Percentiles rank a stretch among this genome's conserved stretches.
phyloP scores from a whole-genome alignment of 371 early-diverging fungal genomes.

The Choanephora cucurbitarum region DNA sequence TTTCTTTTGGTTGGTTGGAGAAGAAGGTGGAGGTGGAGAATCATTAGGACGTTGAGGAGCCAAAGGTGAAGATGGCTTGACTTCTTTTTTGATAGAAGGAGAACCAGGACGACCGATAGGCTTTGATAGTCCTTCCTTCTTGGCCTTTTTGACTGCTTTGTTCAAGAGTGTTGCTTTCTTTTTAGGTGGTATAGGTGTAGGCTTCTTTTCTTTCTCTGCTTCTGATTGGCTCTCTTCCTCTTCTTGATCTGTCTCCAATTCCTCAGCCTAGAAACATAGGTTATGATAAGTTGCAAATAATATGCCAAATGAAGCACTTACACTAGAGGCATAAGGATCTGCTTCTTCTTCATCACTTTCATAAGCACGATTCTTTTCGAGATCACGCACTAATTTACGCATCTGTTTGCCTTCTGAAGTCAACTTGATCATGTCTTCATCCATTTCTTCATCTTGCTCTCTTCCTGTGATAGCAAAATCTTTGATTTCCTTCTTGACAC shows the following conservation, averaged over 20 bases:
- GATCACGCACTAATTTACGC: constrained; percentile 71
- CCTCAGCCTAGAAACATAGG: constrained; percentile 40
- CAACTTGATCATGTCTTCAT: constrained; percentile 33
- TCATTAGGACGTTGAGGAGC: constrained; percentile 5
- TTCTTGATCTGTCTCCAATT: constrained; percentile 53
- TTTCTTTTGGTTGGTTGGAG: too few relatives aligned
- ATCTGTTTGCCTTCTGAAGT: constrained; percentile 61
- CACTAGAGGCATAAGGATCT: constrained; percentile 72
- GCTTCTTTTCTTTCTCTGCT: constrained; percentile 33
- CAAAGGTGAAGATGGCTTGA: constrained; percentile 9
- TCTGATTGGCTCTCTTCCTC: constrained; percentile 40
- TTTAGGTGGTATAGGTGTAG: constrained; percentile 38
- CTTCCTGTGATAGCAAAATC: constrained; percentile 34
- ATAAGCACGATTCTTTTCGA: constrained; percentile 72
- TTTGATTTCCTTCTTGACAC: constrained; percentile 45
- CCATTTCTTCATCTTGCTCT: constrained; percentile 25
- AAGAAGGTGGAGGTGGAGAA: constrained; percentile 2
- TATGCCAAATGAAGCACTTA: constrained; percentile 35
- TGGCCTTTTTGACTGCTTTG: constrained; percentile 44
- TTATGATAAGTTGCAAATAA: constrained; percentile 10
- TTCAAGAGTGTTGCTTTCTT: constrained; percentile 31
- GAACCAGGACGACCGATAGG: constrained; percentile 51
- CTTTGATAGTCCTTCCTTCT: constrained; percentile 54
- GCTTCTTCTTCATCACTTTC: constrained; percentile 76
- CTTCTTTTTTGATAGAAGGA: constrained; percentile 35